These are phyloP conservation scores for Crinitomyces ghanaensis DNA, from an alignment of 805 yeast species.

Conservation along the genomic window DNA sequence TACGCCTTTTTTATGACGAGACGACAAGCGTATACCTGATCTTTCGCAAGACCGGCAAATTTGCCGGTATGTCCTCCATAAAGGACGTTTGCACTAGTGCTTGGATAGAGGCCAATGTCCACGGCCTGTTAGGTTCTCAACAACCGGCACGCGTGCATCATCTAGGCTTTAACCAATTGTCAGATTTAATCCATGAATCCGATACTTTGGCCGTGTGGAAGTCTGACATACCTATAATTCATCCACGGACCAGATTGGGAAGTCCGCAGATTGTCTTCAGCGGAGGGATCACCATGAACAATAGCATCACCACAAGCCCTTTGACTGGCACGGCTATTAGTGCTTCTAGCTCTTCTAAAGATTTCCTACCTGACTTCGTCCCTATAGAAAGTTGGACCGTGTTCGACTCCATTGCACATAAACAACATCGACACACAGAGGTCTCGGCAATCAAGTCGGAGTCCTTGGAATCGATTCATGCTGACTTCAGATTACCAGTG, in stretches of 20 bases:
- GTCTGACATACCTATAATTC: slow-evolving; percentile 10
- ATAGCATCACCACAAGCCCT: slow-evolving; percentile 5
- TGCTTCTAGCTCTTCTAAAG: slow-evolving; percentile 1
- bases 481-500: slow-evolving; percentile 19
- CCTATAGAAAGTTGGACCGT: background rate
- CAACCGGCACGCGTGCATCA: too few species aligned
- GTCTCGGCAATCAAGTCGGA: background rate
- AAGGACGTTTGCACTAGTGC: too few species aligned
- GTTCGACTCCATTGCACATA: background rate
- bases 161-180: too few species aligned
- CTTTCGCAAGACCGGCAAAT: too few species aligned
- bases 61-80: too few species aligned
- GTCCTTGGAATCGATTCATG: slow-evolving; percentile 1
- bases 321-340: background rate
- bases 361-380: too few species aligned
- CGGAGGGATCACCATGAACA: too few species aligned
- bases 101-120: too few species aligned
- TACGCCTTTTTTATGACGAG: too few species aligned
- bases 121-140: too few species aligned
- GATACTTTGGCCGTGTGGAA: slow-evolving; percentile 9
- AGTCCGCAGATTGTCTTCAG: slow-evolving; percentile 10
- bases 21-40: too few species aligned
- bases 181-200: slow-evolving; percentile 2
- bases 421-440: slow-evolving; percentile 2
- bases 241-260: slow-evolving; percentile 13